These are phyloP conservation scores for Hygrocybe punicea DNA, from an alignment of 768 basidiomycete species.

Conservation along the genomic window DNA sequence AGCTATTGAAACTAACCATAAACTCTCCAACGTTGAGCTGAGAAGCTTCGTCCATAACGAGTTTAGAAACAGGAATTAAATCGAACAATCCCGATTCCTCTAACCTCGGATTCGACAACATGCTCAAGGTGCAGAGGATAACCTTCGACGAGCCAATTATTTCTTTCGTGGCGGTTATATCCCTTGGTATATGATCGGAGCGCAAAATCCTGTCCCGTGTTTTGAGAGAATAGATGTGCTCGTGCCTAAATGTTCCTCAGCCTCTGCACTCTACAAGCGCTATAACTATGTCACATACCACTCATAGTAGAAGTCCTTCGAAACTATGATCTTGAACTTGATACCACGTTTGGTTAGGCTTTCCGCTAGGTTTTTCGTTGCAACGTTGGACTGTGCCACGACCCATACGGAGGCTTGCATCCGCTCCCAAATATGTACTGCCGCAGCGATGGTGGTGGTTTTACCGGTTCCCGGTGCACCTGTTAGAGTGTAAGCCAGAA, in stretches of 20 bases:
- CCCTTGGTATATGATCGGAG: constrained; percentile 39
- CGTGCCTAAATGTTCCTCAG: constrained; percentile 40
- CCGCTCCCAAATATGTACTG: constrained; percentile 36
- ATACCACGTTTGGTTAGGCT: constrained; percentile 35
- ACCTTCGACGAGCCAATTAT: constrained; percentile 32
- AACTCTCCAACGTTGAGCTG: too few species aligned
- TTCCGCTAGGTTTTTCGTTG: constrained; percentile 50
- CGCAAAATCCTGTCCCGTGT: constrained; percentile 36
- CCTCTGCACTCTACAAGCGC: neutral
- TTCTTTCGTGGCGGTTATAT: constrained; percentile 20
- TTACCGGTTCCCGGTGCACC: constrained; percentile 56
- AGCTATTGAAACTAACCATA: too few species aligned
- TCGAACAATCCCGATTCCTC: too few species aligned
- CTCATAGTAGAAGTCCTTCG: constrained; percentile 46
- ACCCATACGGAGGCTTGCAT: constrained; percentile 35
- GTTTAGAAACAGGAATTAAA: too few species aligned
- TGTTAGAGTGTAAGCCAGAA: too few species aligned
- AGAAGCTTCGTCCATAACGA: too few species aligned
- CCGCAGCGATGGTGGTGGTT: constrained; percentile 48
- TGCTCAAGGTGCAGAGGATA: constrained; percentile 48
- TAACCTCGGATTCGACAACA: constrained; percentile 55
- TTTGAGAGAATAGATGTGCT: constrained; percentile 43
- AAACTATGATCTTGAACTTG: constrained; percentile 44
- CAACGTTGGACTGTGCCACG: constrained; percentile 49
- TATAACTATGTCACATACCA: constrained; percentile 35